phyloP scores from a whole-genome alignment of 1,139 yeast genomes.

The Geotrichum carabidarum region DNA sequence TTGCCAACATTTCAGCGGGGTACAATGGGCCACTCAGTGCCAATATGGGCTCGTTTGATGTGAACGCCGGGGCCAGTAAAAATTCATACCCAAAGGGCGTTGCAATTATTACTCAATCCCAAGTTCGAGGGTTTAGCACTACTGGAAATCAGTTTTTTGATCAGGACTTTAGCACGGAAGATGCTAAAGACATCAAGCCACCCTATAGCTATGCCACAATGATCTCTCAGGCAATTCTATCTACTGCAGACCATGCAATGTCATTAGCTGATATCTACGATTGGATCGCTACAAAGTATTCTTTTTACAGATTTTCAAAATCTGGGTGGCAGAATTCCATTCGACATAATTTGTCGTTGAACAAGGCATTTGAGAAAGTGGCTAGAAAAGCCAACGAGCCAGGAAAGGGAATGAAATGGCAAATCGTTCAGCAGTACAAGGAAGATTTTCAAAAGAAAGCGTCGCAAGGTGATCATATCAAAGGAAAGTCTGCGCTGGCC shows the following conservation, averaged over 20 bases:
- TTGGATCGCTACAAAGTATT: constrained; percentile 83
- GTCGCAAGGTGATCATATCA: constrained; percentile 48
- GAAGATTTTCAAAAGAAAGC: constrained; percentile 79
- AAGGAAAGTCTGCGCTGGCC: constrained; percentile 37
- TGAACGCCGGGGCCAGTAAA: constrained; percentile 4
- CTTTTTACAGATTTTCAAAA: constrained; percentile 84
- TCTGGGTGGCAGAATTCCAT: constrained; percentile 95
- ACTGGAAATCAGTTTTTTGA: constrained; percentile 29
- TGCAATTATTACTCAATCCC: constrained; percentile 40
- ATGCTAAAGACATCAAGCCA: constrained; percentile 88
- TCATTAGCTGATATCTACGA: constrained; percentile 86
- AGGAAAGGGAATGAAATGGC: constrained; percentile 99
- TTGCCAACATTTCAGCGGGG: not conserved
- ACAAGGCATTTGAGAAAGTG: constrained; percentile 88
- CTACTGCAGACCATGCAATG: constrained; percentile 81
- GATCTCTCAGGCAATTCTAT: constrained; percentile 94
- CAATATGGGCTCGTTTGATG: constrained; percentile 6
- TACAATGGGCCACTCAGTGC: constrained; percentile 4
- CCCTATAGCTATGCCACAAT: constrained; percentile 96
- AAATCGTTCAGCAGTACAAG: constrained; percentile 77
- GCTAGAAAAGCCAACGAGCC: constrained; percentile 95
- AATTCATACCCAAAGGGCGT: constrained; percentile 39
- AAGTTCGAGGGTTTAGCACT: constrained; percentile 31
- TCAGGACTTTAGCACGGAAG: constrained; percentile 80
- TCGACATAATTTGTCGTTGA: constrained; percentile 72